Evolutionary conservation across 2,329 filamentous ascomycete genomes (phyloP), one percentile per base, ranked within the genome.

Genomic region (Exophiala oligosperma): DNA sequence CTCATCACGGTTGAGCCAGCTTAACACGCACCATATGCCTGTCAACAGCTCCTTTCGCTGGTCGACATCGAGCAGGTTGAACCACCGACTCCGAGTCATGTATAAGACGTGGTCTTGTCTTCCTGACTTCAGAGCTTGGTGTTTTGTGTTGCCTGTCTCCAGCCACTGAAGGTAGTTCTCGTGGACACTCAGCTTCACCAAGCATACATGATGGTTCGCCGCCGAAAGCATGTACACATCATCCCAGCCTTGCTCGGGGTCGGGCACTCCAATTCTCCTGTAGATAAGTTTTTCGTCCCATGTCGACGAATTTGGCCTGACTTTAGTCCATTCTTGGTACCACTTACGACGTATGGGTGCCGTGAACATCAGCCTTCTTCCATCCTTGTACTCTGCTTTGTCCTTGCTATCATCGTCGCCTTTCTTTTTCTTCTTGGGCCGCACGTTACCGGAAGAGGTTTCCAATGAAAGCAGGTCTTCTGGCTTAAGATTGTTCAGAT

Each of bases 141-240:
- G 38, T n/a, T 52, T 29, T 4, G 28, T 71, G 14, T 67, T 66
- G 6, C 80, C 82, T 3, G 73, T 73, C 9, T 75, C 77, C 40
- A 87, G 71, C 63, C 79, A 79, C n/a, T 81, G 77, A 35, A 85
- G 68, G 67, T 87, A 87, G 21, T 76, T 73, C 24, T 73, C 72
- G 68, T 86, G 83, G 46, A 87, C 76, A 32, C 78, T 80, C 49
- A 87, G 73, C 63, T 82, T 83, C 52, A 87, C 68, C 49, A 87
- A 78, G 56, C 81, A 79, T 60, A 86, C 75, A 64, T 87, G 84
- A 70, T 85, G 84, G 68, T 86, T 86, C 62, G 44, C 61, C 3
- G 55, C 41, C 12, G 61, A 61, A 14, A 64, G 41, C 56, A 61
- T 57, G 28, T 59, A 61, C n/a, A 61, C 51, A 49, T 61, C 56